Evolutionary conservation across 2,329 filamentous ascomycete genomes (phyloP), one percentile per base, ranked within the genome.

Genomic region (Neopestalotiopsis rosae): DNA sequence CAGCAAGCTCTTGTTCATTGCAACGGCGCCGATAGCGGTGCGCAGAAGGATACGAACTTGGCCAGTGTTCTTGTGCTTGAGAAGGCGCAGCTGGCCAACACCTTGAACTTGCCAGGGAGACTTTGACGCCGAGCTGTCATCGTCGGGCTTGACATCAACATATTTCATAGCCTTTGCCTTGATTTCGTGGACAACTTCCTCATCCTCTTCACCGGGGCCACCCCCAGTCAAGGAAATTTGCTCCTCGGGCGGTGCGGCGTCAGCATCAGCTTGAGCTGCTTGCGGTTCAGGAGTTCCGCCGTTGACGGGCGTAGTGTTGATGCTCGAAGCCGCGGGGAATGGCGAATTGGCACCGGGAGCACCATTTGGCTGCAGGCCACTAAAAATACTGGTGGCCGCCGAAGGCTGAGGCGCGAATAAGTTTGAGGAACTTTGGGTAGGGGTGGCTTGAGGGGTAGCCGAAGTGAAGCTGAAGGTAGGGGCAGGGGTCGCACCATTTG

Each of bases 41-140:
- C 94, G 89, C 71, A 95, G 81, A 24, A 97, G 81, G 61, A 96
- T 82, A 56, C 94, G 89, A 4, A 90, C 87, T 34, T 87, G 85
- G 24, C 88, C 89, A 0, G 90, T 93, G 17, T 86, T 85, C 78
- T 93, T 92, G 82, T 95, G 87, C 79, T 92, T 91, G 70, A 97
- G 84, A 14, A 97, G 78, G 52, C 92, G 90, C 66, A 95, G 82
- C 12, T 89, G 87, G 0, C 94, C 94, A 7, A 93, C 83, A 59
- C 93, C 94, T 77, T 91, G 88, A 0, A 87, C 89, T 38, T 86
- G 82, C 92, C 92, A 97, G 1, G 86, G 84, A 66, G 83, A 88
- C 74, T 86, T 84, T n/a, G 80, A 86, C 64, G 78, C 82, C n/a
- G 83, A 81, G 32, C 85, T 83, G 14, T 81, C 80, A 14, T 86